phyloP scores from a whole-genome alignment of 2,329 filamentous ascomycete genomes.

The Talaromyces sp. region DNA sequence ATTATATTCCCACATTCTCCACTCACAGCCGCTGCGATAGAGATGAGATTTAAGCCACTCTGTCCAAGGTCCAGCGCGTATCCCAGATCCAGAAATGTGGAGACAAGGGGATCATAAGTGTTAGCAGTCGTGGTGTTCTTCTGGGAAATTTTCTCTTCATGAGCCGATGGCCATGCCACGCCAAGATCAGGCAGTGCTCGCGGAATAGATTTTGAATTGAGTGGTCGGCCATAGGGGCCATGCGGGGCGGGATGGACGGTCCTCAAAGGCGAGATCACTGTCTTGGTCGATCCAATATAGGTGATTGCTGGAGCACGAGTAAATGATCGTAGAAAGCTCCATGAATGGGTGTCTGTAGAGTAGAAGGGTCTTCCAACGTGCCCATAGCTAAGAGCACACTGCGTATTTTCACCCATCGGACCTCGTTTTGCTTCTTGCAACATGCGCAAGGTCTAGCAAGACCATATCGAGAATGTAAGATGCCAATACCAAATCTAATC shows the following conservation, averaged over 20 bases:
- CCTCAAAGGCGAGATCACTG: constrained; percentile 28
- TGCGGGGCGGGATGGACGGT: neutral
- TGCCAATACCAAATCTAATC: neutral
- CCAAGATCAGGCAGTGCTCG: constrained; percentile 40
- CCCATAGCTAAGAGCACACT: constrained; percentile 59
- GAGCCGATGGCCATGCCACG: constrained; percentile 33
- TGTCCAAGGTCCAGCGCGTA: constrained; percentile 45
- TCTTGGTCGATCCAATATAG: constrained; percentile 36
- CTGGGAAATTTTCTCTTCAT: constrained; percentile 37
- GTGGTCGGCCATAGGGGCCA: constrained; percentile 7
- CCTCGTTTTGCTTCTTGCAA: constrained; percentile 39
- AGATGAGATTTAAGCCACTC: constrained; percentile 30
- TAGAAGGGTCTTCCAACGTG: constrained; percentile 59
- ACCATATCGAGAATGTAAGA: constrained; percentile 32
- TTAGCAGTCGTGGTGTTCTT: constrained; percentile 31
- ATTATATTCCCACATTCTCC: constrained; percentile 54
- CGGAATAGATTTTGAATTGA: constrained; percentile 27
- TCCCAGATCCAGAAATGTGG: constrained; percentile 54
- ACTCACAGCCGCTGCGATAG: constrained; percentile 41
- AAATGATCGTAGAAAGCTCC: constrained; percentile 51
- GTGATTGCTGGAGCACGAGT: constrained; percentile 26
- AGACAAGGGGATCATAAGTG: constrained; percentile 39
- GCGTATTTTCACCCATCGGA: constrained; percentile 60
- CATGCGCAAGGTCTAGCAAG: constrained; percentile 25
- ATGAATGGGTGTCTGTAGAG: constrained; percentile 48